Evolutionary conservation across 257 asterid genomes (phyloP), one percentile per base, ranked within the genome.

Genomic region (Lithospermum erythrorhizon): DNA sequence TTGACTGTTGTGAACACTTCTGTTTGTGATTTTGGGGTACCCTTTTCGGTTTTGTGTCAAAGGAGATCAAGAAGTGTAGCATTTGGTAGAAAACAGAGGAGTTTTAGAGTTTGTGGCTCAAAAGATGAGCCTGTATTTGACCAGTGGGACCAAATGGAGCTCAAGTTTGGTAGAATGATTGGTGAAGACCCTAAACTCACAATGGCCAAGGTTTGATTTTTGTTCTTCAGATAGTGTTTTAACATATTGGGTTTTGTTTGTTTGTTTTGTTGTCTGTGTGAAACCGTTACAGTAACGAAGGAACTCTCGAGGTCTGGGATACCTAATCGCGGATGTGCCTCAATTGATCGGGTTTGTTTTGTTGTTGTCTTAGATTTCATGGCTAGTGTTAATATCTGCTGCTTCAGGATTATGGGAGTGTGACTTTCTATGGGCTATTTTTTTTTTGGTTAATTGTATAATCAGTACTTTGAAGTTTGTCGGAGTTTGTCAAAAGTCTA

Each of bases 101-200:
- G 73, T 21, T 20, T 76, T 65, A 52, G 52, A 61, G 78, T 86
- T 65, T 81, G 66, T 73, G 93, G 88, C 4, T 78, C 95, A 7
- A 86, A 78, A 29, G 95, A 83, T 63, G 95, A 84, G 21, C 54
- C 62, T 22, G 78, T 78, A 53, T 81, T 91, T 61, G 90, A 81
- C 64, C 81, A 80, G 27, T 86, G 94, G 96, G 95, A 91, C 52
- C 76, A 69, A 59, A 84, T 91, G 98, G 98, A 91, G 78, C 89
- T 91, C 60, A 83, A 91, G 78, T 88, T 88, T 61, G 98, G 98
- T 30, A 72, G 83, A 77, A 79, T 91, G 86, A 65, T 91, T 61
- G 98, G 96, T 59, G 98, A 91, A 79, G 96, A 91, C 93, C 96
- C 98, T 59, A 86, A 88, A 80, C 35, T 86, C 56, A 88, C 95